Evolutionary conservation across 306 rosid genomes (phyloP).

Genomic region (Abrus precatorius): DNA sequence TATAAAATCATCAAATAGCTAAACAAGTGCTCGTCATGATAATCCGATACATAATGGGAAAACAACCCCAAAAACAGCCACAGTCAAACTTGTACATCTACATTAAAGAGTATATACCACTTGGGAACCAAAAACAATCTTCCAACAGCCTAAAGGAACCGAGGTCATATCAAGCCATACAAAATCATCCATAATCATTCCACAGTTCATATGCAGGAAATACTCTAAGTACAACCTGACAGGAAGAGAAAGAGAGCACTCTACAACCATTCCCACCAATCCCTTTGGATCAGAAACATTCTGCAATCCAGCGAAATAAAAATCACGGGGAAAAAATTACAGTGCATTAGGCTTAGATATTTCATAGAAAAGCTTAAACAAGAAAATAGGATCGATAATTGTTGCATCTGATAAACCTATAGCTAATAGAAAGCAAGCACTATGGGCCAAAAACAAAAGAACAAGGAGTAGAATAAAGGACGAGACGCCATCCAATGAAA

Average conservation of each 20-base stretch:
- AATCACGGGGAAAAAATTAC: constrained; percentile 1
- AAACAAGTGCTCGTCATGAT: constrained; percentile 30
- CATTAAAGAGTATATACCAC: constrained; percentile 45
- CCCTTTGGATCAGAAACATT: constrained; percentile 48
- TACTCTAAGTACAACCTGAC: constrained; percentile 57
- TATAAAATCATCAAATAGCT: constrained; percentile 6
- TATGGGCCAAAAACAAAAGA: background rate
- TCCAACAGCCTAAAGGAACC: constrained; percentile 50
- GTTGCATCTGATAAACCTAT: background rate
- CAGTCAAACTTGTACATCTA: constrained; percentile 46
- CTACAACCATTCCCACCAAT: constrained; percentile 49
- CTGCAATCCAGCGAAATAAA: constrained; percentile 41
- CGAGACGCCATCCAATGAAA: background rate
- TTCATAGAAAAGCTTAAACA: constrained; percentile 2
- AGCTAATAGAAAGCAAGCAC: constrained; percentile 1
- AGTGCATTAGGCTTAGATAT: constrained; percentile 7
- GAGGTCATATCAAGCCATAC: constrained; percentile 56
- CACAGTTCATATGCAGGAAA: constrained; percentile 53
- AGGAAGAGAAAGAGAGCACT: constrained; percentile 53
- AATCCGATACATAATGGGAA: constrained; percentile 43
- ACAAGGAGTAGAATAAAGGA: background rate
- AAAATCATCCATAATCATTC: constrained; percentile 55
- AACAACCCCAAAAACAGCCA: constrained; percentile 41
- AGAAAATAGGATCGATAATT: constrained; percentile 14
- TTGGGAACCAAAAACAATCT: constrained; percentile 45